Base-by-base conservation (phyloP, 2,329 filamentous ascomycete species). In the Pseudogymnoascus sp. region DNA sequence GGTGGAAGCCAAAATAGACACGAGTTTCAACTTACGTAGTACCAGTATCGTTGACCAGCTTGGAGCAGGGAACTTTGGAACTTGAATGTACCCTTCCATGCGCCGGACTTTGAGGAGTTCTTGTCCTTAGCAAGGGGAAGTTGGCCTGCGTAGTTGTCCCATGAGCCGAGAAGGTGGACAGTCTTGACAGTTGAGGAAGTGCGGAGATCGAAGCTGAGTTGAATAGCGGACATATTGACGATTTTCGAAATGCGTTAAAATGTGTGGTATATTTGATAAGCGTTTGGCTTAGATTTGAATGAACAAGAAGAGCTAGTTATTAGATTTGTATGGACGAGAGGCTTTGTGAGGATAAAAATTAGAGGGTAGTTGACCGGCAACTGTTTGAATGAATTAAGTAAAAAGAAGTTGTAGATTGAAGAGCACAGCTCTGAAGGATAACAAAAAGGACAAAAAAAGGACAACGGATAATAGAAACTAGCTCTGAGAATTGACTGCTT, bases 111-210 rank as follows among this genome's bases (percentile, higher is more conserved):
- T 78, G 88, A 87, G 59, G 88, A 84, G 73, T 82, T 79, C 80
- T 85, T 87, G 77, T 96, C 91, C 81, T 92, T 92, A 79, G 92
- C 91, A 71, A 97, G 89, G 63, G 93, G 93, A 72, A 97, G 90
- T 79, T 97, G 93, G 70, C 91, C 91, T 70, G 85, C 82, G 84
- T 99, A 99, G 83, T 90, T 90, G 82, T 99, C 94, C 93, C 93
- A 99, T 70, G 93, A 97, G 73, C 93, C 93, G 79, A 97, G 89
- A 70, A 99, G 84, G 76, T 97, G 93, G 75, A 96, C 93, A 74
- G 92, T 93, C 86, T 97, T 96, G 84, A 95, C 91, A 80, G 92
- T 91, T 75, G 91, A 87, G 75, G 92, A 96, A 77, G 95, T 95
- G 81, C 92, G 91, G 77, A 97, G 90, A 77, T 89, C 88, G 81